Evolutionary conservation across 2,329 filamentous ascomycete species (phyloP).

Genomic region (Alternaria sp.): DNA sequence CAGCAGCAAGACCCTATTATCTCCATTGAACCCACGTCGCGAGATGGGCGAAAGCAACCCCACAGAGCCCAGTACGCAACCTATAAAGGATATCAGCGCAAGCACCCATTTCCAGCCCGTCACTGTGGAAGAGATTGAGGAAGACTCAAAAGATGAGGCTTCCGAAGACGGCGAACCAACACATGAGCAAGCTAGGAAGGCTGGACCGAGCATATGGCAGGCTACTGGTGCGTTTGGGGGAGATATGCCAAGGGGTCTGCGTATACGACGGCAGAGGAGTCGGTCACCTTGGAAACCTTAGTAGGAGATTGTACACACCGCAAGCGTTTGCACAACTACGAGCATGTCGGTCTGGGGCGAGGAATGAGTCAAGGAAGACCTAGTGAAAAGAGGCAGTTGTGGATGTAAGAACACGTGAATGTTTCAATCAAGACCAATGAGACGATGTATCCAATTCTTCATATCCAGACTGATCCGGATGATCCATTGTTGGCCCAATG

Average conservation of each 20-base stretch:
- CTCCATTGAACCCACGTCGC: too few relatives aligned
- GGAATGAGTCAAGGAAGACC: too few relatives aligned
- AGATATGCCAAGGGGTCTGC: neutral
- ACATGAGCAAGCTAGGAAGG: rapidly evolving
- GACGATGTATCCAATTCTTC: neutral
- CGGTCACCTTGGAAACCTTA: neutral
- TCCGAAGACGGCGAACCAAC: neutral
- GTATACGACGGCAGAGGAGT: neutral
- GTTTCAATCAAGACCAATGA: neutral
- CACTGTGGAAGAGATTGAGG: rapidly evolving
- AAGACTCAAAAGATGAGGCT: neutral
- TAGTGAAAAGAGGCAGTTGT: too few relatives aligned
- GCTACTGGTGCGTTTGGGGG: neutral
- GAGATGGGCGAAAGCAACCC: too few relatives aligned
- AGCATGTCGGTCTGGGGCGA: rapidly evolving
- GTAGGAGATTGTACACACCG: neutral
- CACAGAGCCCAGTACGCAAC: too few relatives aligned
- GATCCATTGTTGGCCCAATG: neutral
- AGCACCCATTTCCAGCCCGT: rapidly evolving
- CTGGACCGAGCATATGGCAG: neutral
- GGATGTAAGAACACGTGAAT: too few relatives aligned
- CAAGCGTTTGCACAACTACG: too few relatives aligned
- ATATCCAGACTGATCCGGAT: neutral
- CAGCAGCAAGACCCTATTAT: too few relatives aligned
- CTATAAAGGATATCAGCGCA: neutral